Evolutionary conservation across 805 yeast species (phyloP), one percentile per base, ranked within the genome.

Genomic region (Ascoidea asiatica): DNA sequence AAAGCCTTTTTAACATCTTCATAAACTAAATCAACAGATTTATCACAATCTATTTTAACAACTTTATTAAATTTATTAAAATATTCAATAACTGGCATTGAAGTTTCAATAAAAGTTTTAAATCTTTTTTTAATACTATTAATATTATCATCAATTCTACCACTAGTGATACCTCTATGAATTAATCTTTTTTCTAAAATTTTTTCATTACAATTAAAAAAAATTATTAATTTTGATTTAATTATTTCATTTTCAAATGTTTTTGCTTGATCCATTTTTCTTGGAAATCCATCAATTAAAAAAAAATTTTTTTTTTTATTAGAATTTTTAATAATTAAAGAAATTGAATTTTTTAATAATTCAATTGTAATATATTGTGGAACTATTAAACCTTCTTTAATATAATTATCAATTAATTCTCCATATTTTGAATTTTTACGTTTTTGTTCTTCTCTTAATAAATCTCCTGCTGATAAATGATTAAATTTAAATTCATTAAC

Each of bases 231-330:
- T 21, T 77, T 68, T 50, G 85, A 81, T 61, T 71, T 81, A 55
- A 78, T 92, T 54, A 79, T 70, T 57, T 76, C 67, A 37, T 82
- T 77, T 65, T 90, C 97, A 60, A 90, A 90, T n/a, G 90, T 83
- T 38, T 82, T 48, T 0, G 97, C 97, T 67, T 90, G 98, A 64
- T 92, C 97, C 97, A 92, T 90, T 61, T 89, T 87, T 60, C 97
- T 76, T 42, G 98, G 98, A 73, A 92, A 90, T 0, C 98, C 98
- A 61, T 90, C 98, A 44, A 90, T 79, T 55, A 90, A 67, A 61
- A 89, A 90, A n/a, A n/a, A n/a, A n/a, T n/a, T n/a, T 53, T 77
- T 77, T 44, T 69, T 70, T 20, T 64, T 63, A 8, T 70, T 68
- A 15, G 83, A 81, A n/a, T 67, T 58, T 3, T 53, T 49, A 50